A percentile compares a stretch with the other conserved stretches of the same genome.
phyloP scores from a whole-genome alignment of 2,329 filamentous ascomycete genomes.

The Cercospora sp. region DNA sequence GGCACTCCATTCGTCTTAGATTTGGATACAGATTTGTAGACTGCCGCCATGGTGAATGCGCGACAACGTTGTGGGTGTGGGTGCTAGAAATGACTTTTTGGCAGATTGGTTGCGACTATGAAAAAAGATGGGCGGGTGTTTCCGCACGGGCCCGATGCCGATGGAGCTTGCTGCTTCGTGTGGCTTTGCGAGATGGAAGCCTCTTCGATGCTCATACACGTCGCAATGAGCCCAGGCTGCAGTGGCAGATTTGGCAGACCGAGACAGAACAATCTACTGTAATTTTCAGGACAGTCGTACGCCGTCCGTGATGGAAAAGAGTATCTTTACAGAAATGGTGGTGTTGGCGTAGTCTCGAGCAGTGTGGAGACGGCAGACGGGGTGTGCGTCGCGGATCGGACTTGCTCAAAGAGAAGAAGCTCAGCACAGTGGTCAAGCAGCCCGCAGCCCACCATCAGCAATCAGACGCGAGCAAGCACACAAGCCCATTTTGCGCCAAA shows the following conservation, averaged over 20 bases:
- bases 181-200: not conserved
- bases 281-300: not conserved
- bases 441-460: not conserved
- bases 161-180: not conserved
- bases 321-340: not conserved
- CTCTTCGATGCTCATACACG: not conserved
- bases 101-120: not conserved
- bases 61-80: not conserved
- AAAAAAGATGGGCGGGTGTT: not conserved
- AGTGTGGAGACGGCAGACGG: not conserved
- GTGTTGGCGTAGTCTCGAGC: not conserved
- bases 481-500: conserved; percentile 4
- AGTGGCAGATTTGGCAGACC: not conserved
- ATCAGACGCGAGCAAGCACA: not conserved
- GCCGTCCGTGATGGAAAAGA: not conserved
- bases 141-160: not conserved
- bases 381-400: not conserved
- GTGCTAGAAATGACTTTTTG: not conserved
- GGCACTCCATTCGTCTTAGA: conserved; percentile 40
- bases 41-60: conserved; percentile 51
- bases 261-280: not conserved
- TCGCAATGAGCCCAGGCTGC: not conserved
- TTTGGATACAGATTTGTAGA: conserved; percentile 57
- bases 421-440: not conserved
- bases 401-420: not conserved